Percentiles rank a stretch among this genome's conserved stretches.
These are phyloP conservation scores for Talaromyces liani DNA, from an alignment of 495 filamentous ascomycete species.

Conservation along the genomic window DNA sequence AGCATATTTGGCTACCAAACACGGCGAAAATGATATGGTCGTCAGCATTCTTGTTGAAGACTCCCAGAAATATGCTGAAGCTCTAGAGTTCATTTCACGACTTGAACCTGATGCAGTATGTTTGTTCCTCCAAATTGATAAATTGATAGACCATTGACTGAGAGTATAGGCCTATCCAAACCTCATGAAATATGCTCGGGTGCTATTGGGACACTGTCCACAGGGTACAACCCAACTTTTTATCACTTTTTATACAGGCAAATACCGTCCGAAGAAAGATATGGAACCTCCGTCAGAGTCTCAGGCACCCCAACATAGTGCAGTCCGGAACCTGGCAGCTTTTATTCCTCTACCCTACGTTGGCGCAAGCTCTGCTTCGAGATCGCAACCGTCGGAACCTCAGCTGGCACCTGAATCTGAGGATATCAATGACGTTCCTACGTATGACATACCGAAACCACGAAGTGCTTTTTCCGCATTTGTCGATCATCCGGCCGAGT, in stretches of 20 bases:
- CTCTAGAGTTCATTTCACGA: slow-evolving; percentile 83
- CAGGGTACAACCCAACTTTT: slow-evolving; percentile 75
- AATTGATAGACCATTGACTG: not conserved
- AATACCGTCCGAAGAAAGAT: slow-evolving; percentile 67
- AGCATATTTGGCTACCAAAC: slow-evolving; percentile 89
- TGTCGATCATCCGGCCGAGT: slow-evolving; percentile 85
- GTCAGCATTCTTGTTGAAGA: slow-evolving; percentile 95
- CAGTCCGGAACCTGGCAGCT: slow-evolving; percentile 74
- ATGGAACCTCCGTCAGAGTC: slow-evolving; percentile 44
- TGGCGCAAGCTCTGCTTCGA: slow-evolving; percentile 47
- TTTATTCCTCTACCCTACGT: slow-evolving; percentile 85
- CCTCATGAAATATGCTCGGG: slow-evolving; percentile 90
- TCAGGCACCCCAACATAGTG: slow-evolving; percentile 51
- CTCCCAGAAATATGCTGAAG: slow-evolving; percentile 78
- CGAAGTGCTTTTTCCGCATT: slow-evolving; percentile 93
- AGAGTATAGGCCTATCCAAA: slow-evolving; percentile 68
- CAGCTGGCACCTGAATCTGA: slow-evolving; percentile 20
- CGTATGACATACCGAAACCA: slow-evolving; percentile 59
- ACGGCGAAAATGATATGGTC: slow-evolving; percentile 88
- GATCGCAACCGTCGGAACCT: slow-evolving; percentile 27
- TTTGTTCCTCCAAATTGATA: slow-evolving; percentile 8
- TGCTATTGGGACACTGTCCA: slow-evolving; percentile 78
- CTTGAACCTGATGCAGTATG: slow-evolving; percentile 74
- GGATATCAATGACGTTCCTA: slow-evolving; percentile 14
- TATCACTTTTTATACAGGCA: slow-evolving; percentile 85